A percentile compares a stretch with the other conserved stretches of the same genome.
phyloP scores from a whole-genome alignment of 225 moss, liverwort and hornwort genomes.

The Marchantia polymorpha region DNA sequence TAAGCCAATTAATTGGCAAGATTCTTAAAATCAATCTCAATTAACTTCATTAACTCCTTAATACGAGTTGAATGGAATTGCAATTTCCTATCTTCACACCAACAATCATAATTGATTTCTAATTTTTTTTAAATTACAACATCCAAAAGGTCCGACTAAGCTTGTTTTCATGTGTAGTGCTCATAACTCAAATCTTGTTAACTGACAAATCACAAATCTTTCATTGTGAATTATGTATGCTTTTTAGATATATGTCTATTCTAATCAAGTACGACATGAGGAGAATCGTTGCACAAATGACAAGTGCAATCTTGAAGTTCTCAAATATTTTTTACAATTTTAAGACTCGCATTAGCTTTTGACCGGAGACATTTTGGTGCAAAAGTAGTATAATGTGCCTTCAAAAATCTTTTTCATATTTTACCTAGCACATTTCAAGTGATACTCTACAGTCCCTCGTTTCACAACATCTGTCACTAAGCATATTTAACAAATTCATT shows the following conservation, averaged over 20 bases:
- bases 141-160: conserved; percentile 47
- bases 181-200: conserved; percentile 92
- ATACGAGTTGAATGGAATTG: conserved; percentile 44
- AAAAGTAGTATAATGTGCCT: conserved; percentile 84
- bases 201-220: conserved; percentile 70
- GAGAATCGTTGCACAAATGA: background rate
- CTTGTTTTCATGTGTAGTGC: conserved; percentile 84
- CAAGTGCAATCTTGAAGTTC: conserved; percentile 47
- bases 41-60: conserved; percentile 59
- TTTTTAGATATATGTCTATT: background rate
- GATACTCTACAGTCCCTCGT: conserved; percentile 71
- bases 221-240: conserved; percentile 13
- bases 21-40: conserved; percentile 34
- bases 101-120: conserved; percentile 44
- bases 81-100: conserved; percentile 55
- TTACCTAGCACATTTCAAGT: conserved; percentile 76
- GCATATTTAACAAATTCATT: no score
- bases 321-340: conserved; percentile 76
- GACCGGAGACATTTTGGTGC: conserved; percentile 43
- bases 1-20: conserved; percentile 58
- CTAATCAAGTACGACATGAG: background rate
- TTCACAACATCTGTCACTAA: conserved; percentile 62
- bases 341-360: conserved; percentile 38
- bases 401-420: conserved; percentile 53
- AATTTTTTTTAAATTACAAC: conserved; percentile 39